phyloP scores from a whole-genome alignment of 352 stramenopile species.

The Globisporangium echinulatum region DNA sequence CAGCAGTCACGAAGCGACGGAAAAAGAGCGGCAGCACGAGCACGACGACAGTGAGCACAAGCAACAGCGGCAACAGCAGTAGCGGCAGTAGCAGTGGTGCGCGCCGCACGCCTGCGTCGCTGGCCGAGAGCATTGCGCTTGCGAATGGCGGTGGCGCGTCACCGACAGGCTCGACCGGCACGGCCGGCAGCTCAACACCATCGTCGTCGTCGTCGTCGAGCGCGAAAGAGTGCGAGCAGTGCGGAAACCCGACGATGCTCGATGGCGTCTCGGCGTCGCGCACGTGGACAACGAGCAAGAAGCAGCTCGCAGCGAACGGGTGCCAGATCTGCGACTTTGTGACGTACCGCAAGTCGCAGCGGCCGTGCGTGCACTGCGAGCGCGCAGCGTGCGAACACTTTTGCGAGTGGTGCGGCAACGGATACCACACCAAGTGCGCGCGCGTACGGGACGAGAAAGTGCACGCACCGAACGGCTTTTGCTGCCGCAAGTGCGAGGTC shows the following conservation, averaged over 20 bases:
- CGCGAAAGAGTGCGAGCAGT: constrained; percentile 47
- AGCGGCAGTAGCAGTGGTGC: constrained; percentile 18
- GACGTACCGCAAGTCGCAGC: constrained; percentile 52
- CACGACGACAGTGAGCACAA: not conserved
- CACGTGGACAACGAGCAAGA: constrained; percentile 34
- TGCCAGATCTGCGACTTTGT: constrained; percentile 85
- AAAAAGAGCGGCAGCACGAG: constrained; percentile 2
- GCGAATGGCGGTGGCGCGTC: constrained; percentile 3
- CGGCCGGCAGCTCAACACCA: constrained; percentile 12
- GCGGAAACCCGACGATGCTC: constrained; percentile 26
- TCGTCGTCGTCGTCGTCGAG: constrained; percentile 10
- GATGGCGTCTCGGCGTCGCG: constrained; percentile 31
- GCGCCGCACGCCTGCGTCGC: constrained; percentile 18
- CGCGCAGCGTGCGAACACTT: constrained; percentile 66
- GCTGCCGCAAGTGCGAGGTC: constrained; percentile 61
- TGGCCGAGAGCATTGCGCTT: constrained; percentile 10
- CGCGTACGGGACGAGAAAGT: constrained; percentile 44
- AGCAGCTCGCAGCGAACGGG: constrained; percentile 34
- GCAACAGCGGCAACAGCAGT: not conserved
- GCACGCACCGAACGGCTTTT: constrained; percentile 50
- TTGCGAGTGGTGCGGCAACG: constrained; percentile 81
- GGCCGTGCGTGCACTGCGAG: constrained; percentile 60
- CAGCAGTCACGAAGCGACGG: constrained; percentile 12
- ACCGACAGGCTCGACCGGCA: constrained; percentile 11
- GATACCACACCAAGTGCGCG: constrained; percentile 73